Percentiles rank a stretch among this genome's conserved stretches.
phyloP scores from a whole-genome alignment of 306 rosid species.

The Parietaria judaica region DNA sequence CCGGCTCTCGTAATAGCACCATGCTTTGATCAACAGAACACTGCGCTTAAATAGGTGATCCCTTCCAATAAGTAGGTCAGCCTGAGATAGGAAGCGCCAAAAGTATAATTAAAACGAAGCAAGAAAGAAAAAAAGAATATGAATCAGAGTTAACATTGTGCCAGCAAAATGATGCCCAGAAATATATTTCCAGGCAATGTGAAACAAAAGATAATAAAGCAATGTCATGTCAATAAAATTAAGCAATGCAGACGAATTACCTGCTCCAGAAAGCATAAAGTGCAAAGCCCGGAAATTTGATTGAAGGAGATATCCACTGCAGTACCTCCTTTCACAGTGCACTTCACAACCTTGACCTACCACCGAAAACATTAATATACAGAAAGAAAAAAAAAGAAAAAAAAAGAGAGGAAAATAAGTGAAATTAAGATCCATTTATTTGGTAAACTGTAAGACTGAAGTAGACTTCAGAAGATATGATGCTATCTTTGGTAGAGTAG shows the following conservation, averaged over 20 bases:
- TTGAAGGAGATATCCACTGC: constrained; percentile 66
- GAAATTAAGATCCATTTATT: background rate
- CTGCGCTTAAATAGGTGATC: constrained; percentile 61
- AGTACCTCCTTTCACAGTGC: constrained; percentile 36
- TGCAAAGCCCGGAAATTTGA: constrained; percentile 53
- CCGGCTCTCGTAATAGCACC: constrained; percentile 78
- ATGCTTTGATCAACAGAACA: constrained; percentile 56
- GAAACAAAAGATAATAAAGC: background rate
- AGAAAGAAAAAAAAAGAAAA: background rate
- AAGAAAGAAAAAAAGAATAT: background rate
- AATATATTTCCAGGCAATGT: background rate
- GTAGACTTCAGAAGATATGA: too few species aligned
- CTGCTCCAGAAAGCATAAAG: constrained; percentile 59
- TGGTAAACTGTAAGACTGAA: background rate
- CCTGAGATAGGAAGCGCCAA: constrained; percentile 29
- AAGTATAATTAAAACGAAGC: background rate
- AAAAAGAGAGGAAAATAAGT: background rate
- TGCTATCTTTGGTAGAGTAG: too few species aligned
- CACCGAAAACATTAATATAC: constrained; percentile 21
- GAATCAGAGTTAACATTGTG: background rate
- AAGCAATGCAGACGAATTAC: constrained; percentile 11
- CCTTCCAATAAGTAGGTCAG: constrained; percentile 43
- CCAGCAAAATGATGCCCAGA: background rate
- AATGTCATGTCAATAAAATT: background rate
- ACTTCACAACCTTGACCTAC: constrained; percentile 63